Evolutionary conservation across 192 early-diverging fungal genomes (phyloP).

Genomic region (Coemansia sp.): DNA sequence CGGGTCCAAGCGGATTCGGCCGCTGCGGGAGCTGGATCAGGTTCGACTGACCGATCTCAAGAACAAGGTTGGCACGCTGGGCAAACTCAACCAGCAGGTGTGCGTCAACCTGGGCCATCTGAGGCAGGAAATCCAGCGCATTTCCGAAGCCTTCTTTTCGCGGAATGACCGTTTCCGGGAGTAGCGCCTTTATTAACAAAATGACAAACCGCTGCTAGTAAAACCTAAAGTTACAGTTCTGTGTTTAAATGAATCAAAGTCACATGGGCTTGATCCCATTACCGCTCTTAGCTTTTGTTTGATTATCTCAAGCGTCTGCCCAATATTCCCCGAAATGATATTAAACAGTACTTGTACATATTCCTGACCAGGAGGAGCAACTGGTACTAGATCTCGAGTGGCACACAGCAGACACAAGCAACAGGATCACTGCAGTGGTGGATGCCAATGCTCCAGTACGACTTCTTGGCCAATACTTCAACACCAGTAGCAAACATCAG

Average conservation of each 20-base stretch:
- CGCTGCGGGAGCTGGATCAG: conserved; percentile 46
- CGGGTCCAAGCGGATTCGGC: conserved; percentile 18
- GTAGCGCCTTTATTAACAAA: too few species aligned
- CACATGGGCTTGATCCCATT: neutral
- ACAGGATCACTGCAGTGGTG: too few species aligned
- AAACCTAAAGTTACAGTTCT: too few species aligned
- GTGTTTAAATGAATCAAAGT: neutral
- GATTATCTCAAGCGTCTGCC: too few species aligned
- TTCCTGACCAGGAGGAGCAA: too few species aligned
- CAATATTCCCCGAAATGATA: conserved; percentile 16
- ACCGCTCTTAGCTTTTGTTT: neutral
- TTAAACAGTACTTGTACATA: too few species aligned
- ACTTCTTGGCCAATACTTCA: too few species aligned
- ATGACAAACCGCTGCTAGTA: too few species aligned
- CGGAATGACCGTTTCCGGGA: neutral
- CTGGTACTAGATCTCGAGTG: too few species aligned
- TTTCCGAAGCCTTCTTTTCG: conserved; percentile 11
- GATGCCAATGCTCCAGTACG: too few species aligned
- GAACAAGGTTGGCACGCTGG: conserved; percentile 40
- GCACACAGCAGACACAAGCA: too few species aligned
- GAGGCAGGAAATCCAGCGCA: conserved; percentile 44
- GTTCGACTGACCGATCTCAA: conserved; percentile 38
- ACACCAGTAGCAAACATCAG: too few species aligned
- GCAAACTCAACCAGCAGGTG: conserved; percentile 45
- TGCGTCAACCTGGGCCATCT: conserved; percentile 43